phyloP scores from a whole-genome alignment of 2,329 filamentous ascomycete genomes.

The Ascochyta pisi region DNA sequence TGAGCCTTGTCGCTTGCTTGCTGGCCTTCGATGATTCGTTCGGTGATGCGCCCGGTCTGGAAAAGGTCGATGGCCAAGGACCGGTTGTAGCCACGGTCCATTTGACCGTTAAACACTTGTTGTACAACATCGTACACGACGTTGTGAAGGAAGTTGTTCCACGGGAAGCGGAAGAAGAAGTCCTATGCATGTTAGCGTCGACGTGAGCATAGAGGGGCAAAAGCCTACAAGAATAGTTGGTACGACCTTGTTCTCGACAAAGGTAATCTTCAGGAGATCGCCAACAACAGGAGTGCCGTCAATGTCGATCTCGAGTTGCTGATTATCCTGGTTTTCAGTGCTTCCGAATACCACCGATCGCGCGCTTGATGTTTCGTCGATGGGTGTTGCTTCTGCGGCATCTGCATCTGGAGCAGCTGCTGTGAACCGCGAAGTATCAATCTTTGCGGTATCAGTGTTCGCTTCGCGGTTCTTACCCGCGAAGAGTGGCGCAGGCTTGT shows the following conservation, averaged over 20 bases:
- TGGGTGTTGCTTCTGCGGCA: constrained; percentile 46
- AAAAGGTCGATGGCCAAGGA: constrained; percentile 91
- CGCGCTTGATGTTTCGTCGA: constrained; percentile 44
- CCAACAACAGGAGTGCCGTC: constrained; percentile 83
- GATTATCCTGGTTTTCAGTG: constrained; percentile 34
- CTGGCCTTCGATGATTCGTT: constrained; percentile 91
- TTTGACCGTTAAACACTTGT: constrained; percentile 97
- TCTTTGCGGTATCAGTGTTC: constrained; percentile 37
- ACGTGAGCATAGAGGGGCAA: not conserved
- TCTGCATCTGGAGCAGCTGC: constrained; percentile 37
- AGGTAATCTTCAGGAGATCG: constrained; percentile 93
- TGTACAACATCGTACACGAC: constrained; percentile 99
- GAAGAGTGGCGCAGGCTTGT: constrained; percentile 73
- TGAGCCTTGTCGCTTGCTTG: constrained; percentile 86
- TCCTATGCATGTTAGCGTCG: constrained; percentile 62
- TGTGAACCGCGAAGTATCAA: constrained; percentile 40
- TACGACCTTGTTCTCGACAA: constrained; percentile 92
- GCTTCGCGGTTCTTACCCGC: constrained; percentile 49
- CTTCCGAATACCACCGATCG: constrained; percentile 46
- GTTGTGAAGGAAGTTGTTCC: constrained; percentile 99
- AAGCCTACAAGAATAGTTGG: constrained; percentile 87
- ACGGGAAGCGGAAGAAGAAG: constrained; percentile 98
- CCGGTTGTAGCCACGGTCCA: constrained; percentile 94
- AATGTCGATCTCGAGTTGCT: constrained; percentile 63
- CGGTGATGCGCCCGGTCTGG: constrained; percentile 86